Evolutionary conservation across 805 yeast genomes (phyloP), one percentile per base, ranked within the genome.

Genomic region (Yamadazyma paraphyllophila): DNA sequence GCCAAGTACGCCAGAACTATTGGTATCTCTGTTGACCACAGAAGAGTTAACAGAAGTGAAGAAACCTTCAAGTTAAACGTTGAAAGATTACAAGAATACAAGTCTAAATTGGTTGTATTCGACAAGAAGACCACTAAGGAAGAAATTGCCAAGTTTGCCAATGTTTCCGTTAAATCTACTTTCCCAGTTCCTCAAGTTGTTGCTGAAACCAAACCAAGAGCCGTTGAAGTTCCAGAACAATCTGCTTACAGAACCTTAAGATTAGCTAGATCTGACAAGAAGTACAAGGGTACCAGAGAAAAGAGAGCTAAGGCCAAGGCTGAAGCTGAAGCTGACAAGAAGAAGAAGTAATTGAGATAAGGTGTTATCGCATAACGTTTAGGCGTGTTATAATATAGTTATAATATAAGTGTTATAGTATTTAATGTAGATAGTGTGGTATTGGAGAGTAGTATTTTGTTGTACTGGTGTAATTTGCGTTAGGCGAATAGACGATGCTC

Each of bases 1-100:
- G 66, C 75, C 51, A 88, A 90, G 76, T 89, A 88, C 80, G 99
- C 99, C 72, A 90, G 96, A 85, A 86, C 98, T 69, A 76, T 94
- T 65, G 99, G 99, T 77, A 88, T 94, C 68, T 89, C 99, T 65
- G 98, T 92, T 69, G 99, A 94, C 82, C 96, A 88, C 92, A 92
- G 99, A 84, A 91, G 99, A 81, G 92, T 85, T 74, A 94, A 94
- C 96, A 91, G 88, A 82, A 84, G 91, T 66, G 87, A 87, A 66
- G 99, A 91, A 81, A 90, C 87, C 69, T 88, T 90, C 65, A 94
- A 92, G 72, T 78, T 81, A 63, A 94, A 94, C 80, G 97, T 94
- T 67, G 88, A 83, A 74, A 89, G 99, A 83, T 85, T 94, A 75
- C 79, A 88, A 80, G 96, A 88, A 77, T 94, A 89, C 95, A 81